Base-by-base conservation (phyloP, 139 green algal genomes). In the Micractinium conductrix region DNA sequence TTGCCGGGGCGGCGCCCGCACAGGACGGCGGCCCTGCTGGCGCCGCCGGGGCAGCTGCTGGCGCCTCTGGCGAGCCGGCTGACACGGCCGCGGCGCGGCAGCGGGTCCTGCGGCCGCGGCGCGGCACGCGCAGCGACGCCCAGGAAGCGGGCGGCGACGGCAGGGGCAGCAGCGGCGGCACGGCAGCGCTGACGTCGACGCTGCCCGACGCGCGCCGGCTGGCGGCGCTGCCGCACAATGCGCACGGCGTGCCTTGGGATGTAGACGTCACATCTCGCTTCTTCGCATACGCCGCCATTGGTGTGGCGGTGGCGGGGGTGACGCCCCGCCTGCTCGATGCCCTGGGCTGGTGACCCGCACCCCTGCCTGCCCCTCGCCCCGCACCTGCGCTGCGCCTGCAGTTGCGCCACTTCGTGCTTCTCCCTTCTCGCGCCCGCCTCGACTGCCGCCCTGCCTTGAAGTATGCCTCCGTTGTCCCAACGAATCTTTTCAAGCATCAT, bases 241-340 rank as follows among this genome's bases (percentile, higher is more conserved):
- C 73, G 19, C 1, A 70, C 9, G 87, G 89, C 21, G 10, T 67
- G 42, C 79, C 87, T 0, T 92, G 75, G 75, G 89, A 92, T 37
- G 81, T 92, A 22, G 71, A 81, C 9, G 75, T 90, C 4, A 92
- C 89, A 19, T 37, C 80, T 3, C 67, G 88, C 14, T 92, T 92
- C 60, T 79, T 92, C 40, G 68, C 89, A 1, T 92, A 92, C 44
- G 81, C 81, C 6, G 80, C 63, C 4, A 86, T 92, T 19, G 89
- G 88, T 7, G 86, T 83, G 65, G 84, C 73, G 26, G 85, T 90
- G 12, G 63, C 48, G 35, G 85, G 90, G 1, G 33, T 87, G 28
- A 44, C 44, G 43, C 84, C 80, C n/a, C 50, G 60, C 50, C 1
- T 79, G 1, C 86, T 92, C 38, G 43, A 53, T 28, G 45, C 75